A percentile compares a stretch with the other conserved stretches of the same genome.
These are phyloP conservation scores for Boletus sp. DNA, from an alignment of 768 basidiomycete species.

Conservation along the genomic window DNA sequence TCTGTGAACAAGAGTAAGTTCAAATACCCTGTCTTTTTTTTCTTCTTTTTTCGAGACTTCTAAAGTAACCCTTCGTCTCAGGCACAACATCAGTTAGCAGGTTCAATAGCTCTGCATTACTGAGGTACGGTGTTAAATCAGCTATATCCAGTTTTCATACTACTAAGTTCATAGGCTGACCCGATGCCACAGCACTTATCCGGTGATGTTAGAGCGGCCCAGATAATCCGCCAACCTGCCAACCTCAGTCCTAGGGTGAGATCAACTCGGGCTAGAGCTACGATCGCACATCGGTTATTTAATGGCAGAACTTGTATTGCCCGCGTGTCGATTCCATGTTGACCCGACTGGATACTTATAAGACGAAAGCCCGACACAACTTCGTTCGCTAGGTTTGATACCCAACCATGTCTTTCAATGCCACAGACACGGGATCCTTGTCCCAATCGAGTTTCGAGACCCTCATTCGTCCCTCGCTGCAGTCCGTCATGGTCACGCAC, in stretches of 20 bases:
- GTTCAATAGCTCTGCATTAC: neutral
- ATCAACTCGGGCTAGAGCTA: neutral
- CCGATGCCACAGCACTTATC: neutral
- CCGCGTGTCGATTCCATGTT: neutral
- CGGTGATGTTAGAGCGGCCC: neutral
- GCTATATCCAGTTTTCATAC: too few species aligned
- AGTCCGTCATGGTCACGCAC: slow-evolving; percentile 22
- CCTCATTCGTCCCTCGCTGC: slow-evolving; percentile 11
- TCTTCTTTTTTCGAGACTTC: too few species aligned
- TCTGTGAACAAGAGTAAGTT: neutral
- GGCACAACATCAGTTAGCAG: neutral
- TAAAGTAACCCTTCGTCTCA: neutral
- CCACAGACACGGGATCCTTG: neutral
- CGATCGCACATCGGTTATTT: too few species aligned
- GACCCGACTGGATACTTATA: neutral
- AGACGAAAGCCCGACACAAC: neutral
- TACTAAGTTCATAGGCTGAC: too few species aligned
- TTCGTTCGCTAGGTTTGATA: neutral
- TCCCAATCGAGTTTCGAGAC: neutral
- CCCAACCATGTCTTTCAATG: slow-evolving; percentile 6
- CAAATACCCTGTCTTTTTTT: neutral
- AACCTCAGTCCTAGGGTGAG: neutral
- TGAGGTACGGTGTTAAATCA: neutral
- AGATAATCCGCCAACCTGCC: neutral
- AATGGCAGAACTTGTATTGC: too few species aligned